These are phyloP conservation scores for Escallonia herrerae DNA, from an alignment of 129 eudicot species.

Conservation along the genomic window DNA sequence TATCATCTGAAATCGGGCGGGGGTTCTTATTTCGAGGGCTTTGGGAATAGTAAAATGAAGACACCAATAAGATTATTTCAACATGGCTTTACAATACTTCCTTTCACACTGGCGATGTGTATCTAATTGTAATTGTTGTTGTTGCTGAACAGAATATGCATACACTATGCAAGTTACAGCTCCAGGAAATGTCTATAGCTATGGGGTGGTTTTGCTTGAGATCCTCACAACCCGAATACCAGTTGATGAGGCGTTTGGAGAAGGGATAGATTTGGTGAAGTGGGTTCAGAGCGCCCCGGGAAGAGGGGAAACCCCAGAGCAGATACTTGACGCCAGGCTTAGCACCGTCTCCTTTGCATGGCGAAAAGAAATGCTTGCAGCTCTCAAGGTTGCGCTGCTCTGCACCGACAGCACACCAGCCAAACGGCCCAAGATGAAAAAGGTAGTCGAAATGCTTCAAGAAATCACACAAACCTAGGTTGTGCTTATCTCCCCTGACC, in stretches of 20 bases:
- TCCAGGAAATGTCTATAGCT: constrained; percentile 97
- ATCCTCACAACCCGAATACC: constrained; percentile 83
- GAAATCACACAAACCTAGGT: constrained; percentile 50
- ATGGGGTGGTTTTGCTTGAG: constrained; percentile 88
- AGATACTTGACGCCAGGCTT: constrained; percentile 78
- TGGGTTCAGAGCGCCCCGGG: constrained; percentile 92
- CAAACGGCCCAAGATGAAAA: constrained; percentile 91
- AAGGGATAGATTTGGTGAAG: constrained; percentile 92
- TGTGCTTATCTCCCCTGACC: not conserved
- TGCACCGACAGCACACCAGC: constrained; percentile 95
- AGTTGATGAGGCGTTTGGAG: constrained; percentile 92
- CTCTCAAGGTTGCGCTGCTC: constrained; percentile 71
- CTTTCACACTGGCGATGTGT: too few species aligned
- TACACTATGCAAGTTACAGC: constrained; percentile 99
- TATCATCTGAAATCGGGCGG: too few species aligned
- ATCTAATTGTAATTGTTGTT: not conserved
- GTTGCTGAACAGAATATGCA: constrained; percentile 67
- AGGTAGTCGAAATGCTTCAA: constrained; percentile 84
- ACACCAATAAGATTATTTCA: too few species aligned
- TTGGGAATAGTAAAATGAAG: too few species aligned
- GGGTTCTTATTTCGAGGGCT: too few species aligned
- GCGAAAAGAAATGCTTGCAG: constrained; percentile 94
- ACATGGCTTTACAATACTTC: too few species aligned
- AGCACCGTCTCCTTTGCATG: constrained; percentile 96
- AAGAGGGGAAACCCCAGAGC: constrained; percentile 98